These are phyloP conservation scores for Lizonia empirigonia DNA, from an alignment of 2,329 filamentous ascomycete species.

Conservation along the genomic window DNA sequence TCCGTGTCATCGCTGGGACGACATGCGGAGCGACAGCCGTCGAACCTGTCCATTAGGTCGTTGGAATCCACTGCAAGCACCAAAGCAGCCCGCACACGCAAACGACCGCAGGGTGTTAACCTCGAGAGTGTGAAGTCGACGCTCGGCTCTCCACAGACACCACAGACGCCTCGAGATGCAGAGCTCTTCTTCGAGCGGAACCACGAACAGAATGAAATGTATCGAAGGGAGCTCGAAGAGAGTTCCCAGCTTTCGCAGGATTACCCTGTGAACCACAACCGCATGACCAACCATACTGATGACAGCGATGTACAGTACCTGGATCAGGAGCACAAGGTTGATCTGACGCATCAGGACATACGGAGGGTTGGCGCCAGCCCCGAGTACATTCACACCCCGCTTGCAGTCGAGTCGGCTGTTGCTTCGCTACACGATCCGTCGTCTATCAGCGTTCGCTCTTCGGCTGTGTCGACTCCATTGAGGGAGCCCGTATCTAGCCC, in stretches of 20 bases:
- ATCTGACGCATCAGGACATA: slow-evolving; percentile 69
- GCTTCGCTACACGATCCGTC: slow-evolving; percentile 89
- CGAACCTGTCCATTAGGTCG: slow-evolving; percentile 65
- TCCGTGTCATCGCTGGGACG: slow-evolving; percentile 68
- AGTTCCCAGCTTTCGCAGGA: slow-evolving; percentile 49
- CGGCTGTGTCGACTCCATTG: slow-evolving; percentile 30
- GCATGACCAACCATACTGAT: slow-evolving; percentile 58
- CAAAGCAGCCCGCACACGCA: slow-evolving; percentile 59
- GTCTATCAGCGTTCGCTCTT: slow-evolving; percentile 62
- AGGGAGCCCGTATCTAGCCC: slow-evolving; percentile 27
- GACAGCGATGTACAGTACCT: slow-evolving; percentile 61
- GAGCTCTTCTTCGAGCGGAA: slow-evolving; percentile 59
- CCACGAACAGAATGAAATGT: slow-evolving; percentile 65
- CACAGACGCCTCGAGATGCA: slow-evolving; percentile 46
- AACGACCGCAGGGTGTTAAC: slow-evolving; percentile 59
- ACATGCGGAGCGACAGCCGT: slow-evolving; percentile 58
- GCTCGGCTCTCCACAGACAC: slow-evolving; percentile 44
- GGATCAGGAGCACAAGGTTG: slow-evolving; percentile 56
- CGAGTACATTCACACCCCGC: slow-evolving; percentile 72
- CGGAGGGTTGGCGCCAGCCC: slow-evolving; percentile 74
- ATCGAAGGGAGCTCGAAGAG: slow-evolving; percentile 54
- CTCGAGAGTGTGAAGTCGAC: slow-evolving; percentile 58
- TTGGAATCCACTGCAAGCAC: slow-evolving; percentile 64
- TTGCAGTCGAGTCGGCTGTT: slow-evolving; percentile 85
- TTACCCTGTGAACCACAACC: slow-evolving; percentile 57